Conservation (phyloP, 2,329 filamentous ascomycete genomes). For the Ploettnerulaceae sp. region DNA sequence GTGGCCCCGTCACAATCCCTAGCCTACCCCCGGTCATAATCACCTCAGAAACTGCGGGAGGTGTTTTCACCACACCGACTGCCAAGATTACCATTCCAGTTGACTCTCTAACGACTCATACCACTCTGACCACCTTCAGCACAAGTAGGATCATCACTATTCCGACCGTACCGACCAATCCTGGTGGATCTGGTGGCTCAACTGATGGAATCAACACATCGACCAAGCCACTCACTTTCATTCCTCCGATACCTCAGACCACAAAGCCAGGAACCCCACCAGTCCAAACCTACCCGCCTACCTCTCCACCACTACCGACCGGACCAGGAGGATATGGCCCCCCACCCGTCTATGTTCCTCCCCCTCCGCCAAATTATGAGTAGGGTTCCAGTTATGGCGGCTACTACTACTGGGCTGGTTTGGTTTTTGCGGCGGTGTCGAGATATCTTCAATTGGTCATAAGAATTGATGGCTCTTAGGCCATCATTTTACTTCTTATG, state of each 20-base stretch:
- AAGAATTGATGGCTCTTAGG: no score
- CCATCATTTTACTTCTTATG: neutral
- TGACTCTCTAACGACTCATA: neutral
- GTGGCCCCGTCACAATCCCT: neutral
- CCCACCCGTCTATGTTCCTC: neutral
- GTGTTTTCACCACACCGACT: conserved; percentile 6
- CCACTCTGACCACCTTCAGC: neutral
- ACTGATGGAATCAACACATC: neutral
- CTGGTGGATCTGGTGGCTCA: neutral
- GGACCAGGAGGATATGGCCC: no score
- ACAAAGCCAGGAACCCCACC: no score
- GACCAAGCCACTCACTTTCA: neutral
- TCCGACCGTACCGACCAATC: neutral
- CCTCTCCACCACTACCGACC: neutral
- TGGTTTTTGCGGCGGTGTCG: neutral
- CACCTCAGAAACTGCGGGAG: conserved; percentile 1
- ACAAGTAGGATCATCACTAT: neutral
- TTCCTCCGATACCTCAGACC: no score
- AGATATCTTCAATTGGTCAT: no score
- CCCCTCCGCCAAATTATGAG: neutral
- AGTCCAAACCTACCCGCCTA: conserved; percentile 4
- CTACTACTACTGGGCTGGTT: no score
- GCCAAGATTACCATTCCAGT: neutral
- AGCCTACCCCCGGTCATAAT: neutral
- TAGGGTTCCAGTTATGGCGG: no score